A percentile compares a stretch with the other conserved stretches of the same genome.
Conservation (phyloP, 2,329 filamentous ascomycete species). For the Fusarium oligoseptatum region DNA sequence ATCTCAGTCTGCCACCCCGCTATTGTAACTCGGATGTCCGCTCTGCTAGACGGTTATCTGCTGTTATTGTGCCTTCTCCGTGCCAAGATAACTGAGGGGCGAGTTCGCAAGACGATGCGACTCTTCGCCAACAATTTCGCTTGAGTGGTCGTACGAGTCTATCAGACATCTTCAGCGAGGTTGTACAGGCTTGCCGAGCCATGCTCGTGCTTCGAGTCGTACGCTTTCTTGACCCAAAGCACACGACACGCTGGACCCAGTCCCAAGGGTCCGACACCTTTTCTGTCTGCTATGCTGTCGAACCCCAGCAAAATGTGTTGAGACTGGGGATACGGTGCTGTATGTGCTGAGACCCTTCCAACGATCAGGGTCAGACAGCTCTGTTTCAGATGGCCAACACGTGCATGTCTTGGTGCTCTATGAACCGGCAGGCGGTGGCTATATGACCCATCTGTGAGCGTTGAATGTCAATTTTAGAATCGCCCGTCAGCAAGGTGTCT, state of each 20-base stretch:
- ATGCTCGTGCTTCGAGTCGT: slow-evolving; percentile 23
- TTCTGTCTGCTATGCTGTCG: slow-evolving; percentile 9
- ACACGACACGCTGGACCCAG: slow-evolving; percentile 18
- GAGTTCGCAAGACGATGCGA: slow-evolving; percentile 22
- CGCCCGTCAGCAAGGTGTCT: neutral
- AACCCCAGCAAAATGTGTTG: slow-evolving; percentile 18
- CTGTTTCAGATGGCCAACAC: slow-evolving; percentile 31
- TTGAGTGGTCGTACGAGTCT: slow-evolving; percentile 39
- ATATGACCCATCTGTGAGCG: slow-evolving; percentile 6
- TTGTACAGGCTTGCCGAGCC: slow-evolving; percentile 32
- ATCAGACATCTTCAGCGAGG: slow-evolving; percentile 39
- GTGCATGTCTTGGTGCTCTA: slow-evolving; percentile 35
- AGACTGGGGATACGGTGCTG: slow-evolving; percentile 20
- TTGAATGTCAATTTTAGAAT: slow-evolving; percentile 11
- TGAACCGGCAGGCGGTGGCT: neutral
- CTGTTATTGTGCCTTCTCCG: slow-evolving; percentile 6
- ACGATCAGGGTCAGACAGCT: slow-evolving; percentile 20
- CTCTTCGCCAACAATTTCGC: slow-evolving; percentile 43
- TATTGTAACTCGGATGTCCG: slow-evolving; percentile 21
- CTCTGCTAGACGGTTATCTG: slow-evolving; percentile 3
- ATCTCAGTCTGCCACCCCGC: slow-evolving; percentile 31
- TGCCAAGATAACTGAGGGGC: slow-evolving; percentile 9
- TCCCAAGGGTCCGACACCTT: slow-evolving; percentile 9
- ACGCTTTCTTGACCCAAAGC: slow-evolving; percentile 14
- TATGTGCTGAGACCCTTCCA: slow-evolving; percentile 25